Conservation (phyloP, 306 rosid genomes). For the Senna tora region DNA sequence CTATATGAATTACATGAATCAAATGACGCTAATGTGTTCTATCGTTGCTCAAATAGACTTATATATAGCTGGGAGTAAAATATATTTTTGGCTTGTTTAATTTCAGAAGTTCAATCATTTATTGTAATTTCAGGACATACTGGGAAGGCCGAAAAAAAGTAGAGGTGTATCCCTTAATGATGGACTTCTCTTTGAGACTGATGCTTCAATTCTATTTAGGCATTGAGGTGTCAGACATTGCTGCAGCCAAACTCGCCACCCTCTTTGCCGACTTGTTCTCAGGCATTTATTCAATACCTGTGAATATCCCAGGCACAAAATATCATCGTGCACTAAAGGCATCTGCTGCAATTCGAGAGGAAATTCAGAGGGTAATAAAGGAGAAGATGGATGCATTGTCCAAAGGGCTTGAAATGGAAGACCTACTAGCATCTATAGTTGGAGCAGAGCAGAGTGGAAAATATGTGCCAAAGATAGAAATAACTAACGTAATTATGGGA, state of each 20-base stretch:
- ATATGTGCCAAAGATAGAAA: constrained; percentile 63
- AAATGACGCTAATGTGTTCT: no score
- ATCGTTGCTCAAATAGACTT: no score
- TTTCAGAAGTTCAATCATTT: no score
- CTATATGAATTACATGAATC: no score
- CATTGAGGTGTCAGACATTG: constrained; percentile 37
- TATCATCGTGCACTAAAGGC: constrained; percentile 51
- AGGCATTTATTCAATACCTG: constrained; percentile 58
- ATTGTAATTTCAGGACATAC: constrained; percentile 6
- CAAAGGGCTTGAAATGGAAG: constrained; percentile 52
- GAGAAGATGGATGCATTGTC: constrained; percentile 64
- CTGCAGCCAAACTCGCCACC: constrained; percentile 38
- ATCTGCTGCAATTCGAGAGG: constrained; percentile 50
- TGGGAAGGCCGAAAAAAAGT: constrained; percentile 60
- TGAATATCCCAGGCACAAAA: constrained; percentile 57
- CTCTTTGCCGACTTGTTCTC: constrained; percentile 47
- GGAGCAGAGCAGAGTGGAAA: constrained; percentile 58
- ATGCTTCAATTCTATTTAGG: constrained; percentile 58
- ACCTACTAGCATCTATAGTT: constrained; percentile 56
- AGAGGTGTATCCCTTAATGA: constrained; percentile 51
- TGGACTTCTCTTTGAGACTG: constrained; percentile 48
- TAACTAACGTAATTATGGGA: constrained; percentile 67
- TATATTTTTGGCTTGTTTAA: no score
- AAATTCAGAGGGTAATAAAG: constrained; percentile 45
- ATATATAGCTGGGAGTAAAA: no score